Evolutionary conservation across 352 stramenopile species (phyloP), one percentile per base, ranked within the genome.

Genomic region (Phytophthora sp.): DNA sequence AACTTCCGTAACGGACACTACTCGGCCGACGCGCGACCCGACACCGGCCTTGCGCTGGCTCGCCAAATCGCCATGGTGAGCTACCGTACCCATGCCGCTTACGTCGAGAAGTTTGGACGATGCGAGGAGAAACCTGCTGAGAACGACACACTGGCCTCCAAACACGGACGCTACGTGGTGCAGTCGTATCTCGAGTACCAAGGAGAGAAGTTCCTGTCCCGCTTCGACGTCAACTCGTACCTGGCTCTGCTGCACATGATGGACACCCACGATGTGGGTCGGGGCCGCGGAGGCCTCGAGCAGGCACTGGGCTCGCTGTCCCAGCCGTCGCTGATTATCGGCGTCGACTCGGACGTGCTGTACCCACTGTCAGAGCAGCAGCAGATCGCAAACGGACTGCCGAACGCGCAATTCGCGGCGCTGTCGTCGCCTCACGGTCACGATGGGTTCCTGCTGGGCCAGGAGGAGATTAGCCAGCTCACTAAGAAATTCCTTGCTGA

Each of bases 41-140:
- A 74, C 0, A 71, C 76, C 8, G 96, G 96, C 11, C 73, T 99
- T 31, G 82, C 91, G 27, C 80, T 99, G 12, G 97, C 96, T 31
- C 81, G 97, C 21, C 91, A 98, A 74, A 97, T 99, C 61, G 97
- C 92, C 10, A 99, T 99, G 96, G 85, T 99, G 42, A 97, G 84
- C 46, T 99, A 99, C 77, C 92, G 96, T 42, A 97, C 97, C 32
- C 77, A 96, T 31, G 66, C 84, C 23, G 95, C 88, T 8, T 99
- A 98, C 74, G 58, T 71, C 10, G 79, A 91, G 9, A 98, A 98
- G 68, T 99, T 98, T 73, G 95, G 94, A 43, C 84, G 94, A 21
- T 63, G 87, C 38, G 62, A 72, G 24, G 62, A 81, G 11, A 32
- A 66, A 13, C 24, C 56, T 3, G 41, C 67, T 5, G 62, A 54